Base-by-base conservation (phyloP, 202 grass and related monocot species). In the Setaria viridis region DNA sequence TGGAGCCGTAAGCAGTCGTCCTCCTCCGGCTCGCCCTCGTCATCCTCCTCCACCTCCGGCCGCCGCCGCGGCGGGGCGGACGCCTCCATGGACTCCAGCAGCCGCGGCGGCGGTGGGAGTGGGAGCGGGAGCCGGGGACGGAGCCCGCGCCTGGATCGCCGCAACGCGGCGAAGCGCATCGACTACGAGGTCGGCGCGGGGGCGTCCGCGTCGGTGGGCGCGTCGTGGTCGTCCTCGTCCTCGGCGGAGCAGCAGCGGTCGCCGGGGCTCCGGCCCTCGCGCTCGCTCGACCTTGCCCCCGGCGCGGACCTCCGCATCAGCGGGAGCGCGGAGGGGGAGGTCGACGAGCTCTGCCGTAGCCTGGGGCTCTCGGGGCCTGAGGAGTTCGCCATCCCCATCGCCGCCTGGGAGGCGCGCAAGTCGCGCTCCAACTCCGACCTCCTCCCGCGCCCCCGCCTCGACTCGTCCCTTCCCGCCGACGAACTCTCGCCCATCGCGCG, bases 101-200 rank as follows among this genome's bases (percentile, higher is more conserved):
- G 70, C 80, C 39, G 70, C 79, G 37, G 80, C 45, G 6, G 82
- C 53, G 21, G 80, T 7, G 65, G 90, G 0, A 84, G 83, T 54
- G 86, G 84, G 11, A 84, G 78, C 83, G 90, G 89, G 63, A 93
- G 95, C 79, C 69, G 49, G 10, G 86, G 89, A 16, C 72, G 86
- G 12, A 82, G 91, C 84, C 90, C 89, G 46, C 81, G 90, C 37
- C 47, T 99, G 63, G 94, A 97, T 78, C 88, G 97, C 71, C 90
- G 94, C n/a, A 99, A 99, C 97, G 97, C 97, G 17, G 83, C 53
- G 37, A 99, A 97, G 92, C 82, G 92, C 83, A 91, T 99, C 87
- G 87, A 96, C 6, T 99, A 97, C 83, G 87, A 90, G 59, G 88
- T 47, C 17, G 80, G 19, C 2, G 37, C 15, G 69, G 67, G 72